Evolutionary conservation across 345 rosid species (phyloP), one percentile per base, ranked within the genome.

Genomic region (Heritiera littoralis): DNA sequence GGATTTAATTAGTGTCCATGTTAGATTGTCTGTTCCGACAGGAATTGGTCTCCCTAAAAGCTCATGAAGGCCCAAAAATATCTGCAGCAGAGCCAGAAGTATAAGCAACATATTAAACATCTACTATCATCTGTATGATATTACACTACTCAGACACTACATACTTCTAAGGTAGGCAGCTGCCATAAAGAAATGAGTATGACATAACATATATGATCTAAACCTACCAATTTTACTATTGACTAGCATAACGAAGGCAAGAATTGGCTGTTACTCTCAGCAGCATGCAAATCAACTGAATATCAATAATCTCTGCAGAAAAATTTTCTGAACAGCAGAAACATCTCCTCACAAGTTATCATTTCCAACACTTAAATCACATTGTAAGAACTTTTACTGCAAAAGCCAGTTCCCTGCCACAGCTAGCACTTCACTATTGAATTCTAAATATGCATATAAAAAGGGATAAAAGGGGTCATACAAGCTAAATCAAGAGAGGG

Each of bases 1-100:
- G 67, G 85, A 77, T 76, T 93, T 89, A 60, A 90, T 49, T 67
- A 95, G 63, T 38, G 90, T 95, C 92, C 95, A 91, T 45, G 95
- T 92, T 82, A 95, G 86, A 72, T 89, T 87, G 81, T 85, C 84
- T 49, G 56, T 72, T 70, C 92, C 92, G 32, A 93, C 83, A 77
- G 82, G 85, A 82, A 89, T 83, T 43, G 89, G 85, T 83, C 89
- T 91, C 79, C 91, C 95, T 65, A 89, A 75, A 85, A 92, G 89
- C 87, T 86, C 79, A 48, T 70, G 64, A 46, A 93, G 93, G 85
- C 86, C 90, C 78, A 30, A 67, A 71, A 81, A 91, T 83, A 95
- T 81, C 98, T 95, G 89, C 79, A 83, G 75, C 49, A 79, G 76
- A 28, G 65, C 32, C 38, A 78, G 38, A 46, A 76, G 66, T 17